These are phyloP conservation scores for Gentiana straminea DNA, from an alignment of 257 asterid species.

Conservation along the genomic window DNA sequence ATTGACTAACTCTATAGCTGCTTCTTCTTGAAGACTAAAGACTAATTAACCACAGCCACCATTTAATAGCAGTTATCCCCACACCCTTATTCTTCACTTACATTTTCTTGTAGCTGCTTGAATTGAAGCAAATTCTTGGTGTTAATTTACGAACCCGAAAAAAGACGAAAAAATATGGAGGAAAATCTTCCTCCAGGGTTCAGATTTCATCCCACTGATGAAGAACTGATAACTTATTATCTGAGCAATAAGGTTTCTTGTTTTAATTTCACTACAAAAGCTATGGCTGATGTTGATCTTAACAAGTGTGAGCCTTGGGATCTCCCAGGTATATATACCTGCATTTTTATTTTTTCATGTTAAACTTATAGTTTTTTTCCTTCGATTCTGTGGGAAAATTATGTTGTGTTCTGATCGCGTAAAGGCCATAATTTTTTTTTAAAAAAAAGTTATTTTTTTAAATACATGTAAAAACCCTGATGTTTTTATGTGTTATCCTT, in stretches of 20 bases:
- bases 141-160: neutral
- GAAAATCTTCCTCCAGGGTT: conserved; percentile 81
- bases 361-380: neutral
- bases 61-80: conserved; percentile 17
- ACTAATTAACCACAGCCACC: conserved; percentile 11
- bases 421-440: too few species aligned
- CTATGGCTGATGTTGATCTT: conserved; percentile 61
- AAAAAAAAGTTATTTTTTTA: too few species aligned
- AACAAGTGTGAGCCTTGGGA: conserved; percentile 91
- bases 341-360: neutral
- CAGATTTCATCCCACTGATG: conserved; percentile 82
- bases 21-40: conserved; percentile 49
- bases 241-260: conserved; percentile 51
- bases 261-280: conserved; percentile 40
- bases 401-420: too few species aligned
- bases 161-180: conserved; percentile 29
- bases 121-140: neutral
- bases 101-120: neutral
- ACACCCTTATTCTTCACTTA: conserved; percentile 16
- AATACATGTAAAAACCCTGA: too few species aligned
- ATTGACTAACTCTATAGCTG: conserved; percentile 24
- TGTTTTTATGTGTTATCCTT: too few species aligned
- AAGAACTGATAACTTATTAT: conserved; percentile 67
- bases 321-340: conserved; percentile 56
- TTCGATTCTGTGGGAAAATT: neutral